Percentiles rank a stretch among this genome's conserved stretches.
Conservation (phyloP, 2,329 filamentous ascomycete species). For the Falciphora oryzae region DNA sequence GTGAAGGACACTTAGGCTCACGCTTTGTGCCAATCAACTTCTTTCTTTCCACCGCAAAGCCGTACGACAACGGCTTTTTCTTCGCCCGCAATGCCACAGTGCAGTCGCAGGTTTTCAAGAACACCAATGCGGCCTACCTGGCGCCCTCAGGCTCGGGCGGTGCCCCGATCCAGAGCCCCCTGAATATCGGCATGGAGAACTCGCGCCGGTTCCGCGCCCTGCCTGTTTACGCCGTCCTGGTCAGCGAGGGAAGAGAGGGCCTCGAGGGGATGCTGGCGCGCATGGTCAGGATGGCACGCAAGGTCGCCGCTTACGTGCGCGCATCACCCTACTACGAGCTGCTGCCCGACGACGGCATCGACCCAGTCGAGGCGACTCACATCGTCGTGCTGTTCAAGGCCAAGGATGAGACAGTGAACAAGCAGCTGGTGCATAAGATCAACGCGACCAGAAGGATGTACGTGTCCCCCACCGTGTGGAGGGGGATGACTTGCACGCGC, state of each 20-base stretch:
- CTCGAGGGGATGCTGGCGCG: constrained; percentile 63
- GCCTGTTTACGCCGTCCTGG: constrained; percentile 77
- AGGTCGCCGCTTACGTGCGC: constrained; percentile 58
- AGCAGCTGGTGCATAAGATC: constrained; percentile 61
- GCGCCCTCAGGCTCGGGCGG: constrained; percentile 26
- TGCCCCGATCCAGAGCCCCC: constrained; percentile 63
- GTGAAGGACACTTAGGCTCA: not conserved
- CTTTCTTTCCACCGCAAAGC: constrained; percentile 33
- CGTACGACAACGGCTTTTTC: constrained; percentile 91
- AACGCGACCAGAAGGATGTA: constrained; percentile 72
- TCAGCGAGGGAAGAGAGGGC: constrained; percentile 66
- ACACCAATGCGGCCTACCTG: constrained; percentile 82
- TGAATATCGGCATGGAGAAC: constrained; percentile 87
- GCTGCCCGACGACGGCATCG: constrained; percentile 46
- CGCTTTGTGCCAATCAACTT: constrained; percentile 6
- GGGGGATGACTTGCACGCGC: constrained; percentile 66
- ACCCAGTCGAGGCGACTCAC: constrained; percentile 47
- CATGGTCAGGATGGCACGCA: constrained; percentile 67
- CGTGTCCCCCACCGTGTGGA: constrained; percentile 76
- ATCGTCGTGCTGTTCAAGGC: constrained; percentile 74
- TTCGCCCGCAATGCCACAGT: constrained; percentile 59
- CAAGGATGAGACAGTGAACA: constrained; percentile 57
- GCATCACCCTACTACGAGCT: constrained; percentile 59
- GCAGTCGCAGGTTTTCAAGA: constrained; percentile 64
- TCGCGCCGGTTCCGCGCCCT: constrained; percentile 85